These are phyloP conservation scores for Fragaria ananassa DNA, from an alignment of 306 rosid species.

Conservation along the genomic window DNA sequence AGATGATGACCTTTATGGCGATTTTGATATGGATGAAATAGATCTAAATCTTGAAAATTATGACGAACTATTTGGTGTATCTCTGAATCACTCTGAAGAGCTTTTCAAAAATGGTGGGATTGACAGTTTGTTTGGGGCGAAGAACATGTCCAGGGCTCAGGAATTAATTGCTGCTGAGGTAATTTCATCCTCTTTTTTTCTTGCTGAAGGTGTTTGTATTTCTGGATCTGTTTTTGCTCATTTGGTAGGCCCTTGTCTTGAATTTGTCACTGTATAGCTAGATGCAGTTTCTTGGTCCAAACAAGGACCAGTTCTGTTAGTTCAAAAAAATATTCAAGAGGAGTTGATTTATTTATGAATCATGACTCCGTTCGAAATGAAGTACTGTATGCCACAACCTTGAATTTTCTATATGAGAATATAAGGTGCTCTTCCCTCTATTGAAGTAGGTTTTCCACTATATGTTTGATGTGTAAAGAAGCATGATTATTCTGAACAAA, in stretches of 20 bases:
- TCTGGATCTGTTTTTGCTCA: slow-evolving; percentile 10
- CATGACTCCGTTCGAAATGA: background rate
- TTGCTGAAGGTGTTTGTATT: background rate
- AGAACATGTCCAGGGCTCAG: slow-evolving; percentile 57
- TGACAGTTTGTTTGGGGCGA: slow-evolving; percentile 77
- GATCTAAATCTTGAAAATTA: slow-evolving; percentile 82
- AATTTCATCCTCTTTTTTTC: slow-evolving; percentile 20
- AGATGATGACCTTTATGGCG: slow-evolving; percentile 53
- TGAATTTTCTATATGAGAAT: background rate
- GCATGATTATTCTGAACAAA: background rate
- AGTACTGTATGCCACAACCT: background rate
- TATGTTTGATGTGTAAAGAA: background rate
- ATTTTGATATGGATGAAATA: slow-evolving; percentile 82
- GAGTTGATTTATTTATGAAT: background rate
- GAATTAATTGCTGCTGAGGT: slow-evolving; percentile 79
- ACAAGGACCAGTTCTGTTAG: background rate
- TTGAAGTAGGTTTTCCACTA: background rate
- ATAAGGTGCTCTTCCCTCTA: background rate
- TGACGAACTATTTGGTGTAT: slow-evolving; percentile 79
- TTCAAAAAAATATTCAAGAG: too few species aligned
- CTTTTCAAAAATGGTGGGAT: slow-evolving; percentile 90
- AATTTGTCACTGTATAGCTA: background rate
- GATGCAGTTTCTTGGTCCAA: background rate
- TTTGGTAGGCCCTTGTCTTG: background rate
- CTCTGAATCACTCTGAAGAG: slow-evolving; percentile 77